phyloP scores from a whole-genome alignment of 2,329 filamentous ascomycete species.

The Fusarium oligoseptatum region DNA sequence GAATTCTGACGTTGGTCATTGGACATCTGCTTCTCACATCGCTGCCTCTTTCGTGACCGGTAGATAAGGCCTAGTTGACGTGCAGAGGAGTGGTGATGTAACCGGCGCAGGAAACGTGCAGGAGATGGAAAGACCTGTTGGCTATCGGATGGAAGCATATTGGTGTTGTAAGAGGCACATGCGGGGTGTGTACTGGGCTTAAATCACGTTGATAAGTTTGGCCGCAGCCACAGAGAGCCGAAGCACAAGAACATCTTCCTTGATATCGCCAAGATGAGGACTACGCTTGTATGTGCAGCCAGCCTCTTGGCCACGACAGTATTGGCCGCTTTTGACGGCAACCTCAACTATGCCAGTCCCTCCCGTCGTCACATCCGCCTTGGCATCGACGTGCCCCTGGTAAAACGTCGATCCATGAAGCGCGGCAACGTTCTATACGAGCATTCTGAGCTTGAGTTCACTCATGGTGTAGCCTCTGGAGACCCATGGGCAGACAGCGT shows the following conservation, averaged over 20 bases:
- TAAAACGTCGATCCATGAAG: constrained; percentile 35
- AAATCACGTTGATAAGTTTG: constrained; percentile 5
- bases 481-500: constrained; percentile 69
- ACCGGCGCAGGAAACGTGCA: constrained; percentile 27
- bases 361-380: constrained; percentile 73
- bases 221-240: not conserved
- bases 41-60: constrained; percentile 25
- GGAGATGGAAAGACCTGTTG: constrained; percentile 18
- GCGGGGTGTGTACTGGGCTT: constrained; percentile 11
- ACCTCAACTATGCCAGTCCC: constrained; percentile 77
- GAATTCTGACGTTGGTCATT: constrained; percentile 20
- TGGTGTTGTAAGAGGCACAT: not conserved
- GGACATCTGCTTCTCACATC: constrained; percentile 20
- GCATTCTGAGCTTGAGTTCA: constrained; percentile 66
- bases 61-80: constrained; percentile 6
- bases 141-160: not conserved
- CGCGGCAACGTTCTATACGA: constrained; percentile 17
- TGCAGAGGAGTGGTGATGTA: constrained; percentile 17
- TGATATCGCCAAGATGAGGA: constrained; percentile 17
- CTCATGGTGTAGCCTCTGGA: constrained; percentile 69
- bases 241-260: not conserved
- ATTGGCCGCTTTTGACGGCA: constrained; percentile 51
- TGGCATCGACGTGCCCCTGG: constrained; percentile 70
- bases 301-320: constrained; percentile 17
- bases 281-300: not conserved